Evolutionary conservation across 768 basidiomycete genomes (phyloP).

Genomic region (Termitomyces sp.): DNA sequence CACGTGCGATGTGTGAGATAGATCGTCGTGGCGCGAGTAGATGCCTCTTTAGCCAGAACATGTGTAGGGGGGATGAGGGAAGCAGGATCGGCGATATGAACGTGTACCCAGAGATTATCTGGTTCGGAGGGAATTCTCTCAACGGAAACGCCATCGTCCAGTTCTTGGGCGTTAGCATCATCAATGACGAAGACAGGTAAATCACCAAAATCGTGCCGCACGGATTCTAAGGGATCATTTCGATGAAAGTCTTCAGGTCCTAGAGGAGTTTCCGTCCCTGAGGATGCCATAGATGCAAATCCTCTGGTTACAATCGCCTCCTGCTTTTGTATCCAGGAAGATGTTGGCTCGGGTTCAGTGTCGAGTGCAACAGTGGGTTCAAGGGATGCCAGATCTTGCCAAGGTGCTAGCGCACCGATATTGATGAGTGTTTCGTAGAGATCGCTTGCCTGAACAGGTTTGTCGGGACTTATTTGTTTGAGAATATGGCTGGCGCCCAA

Average conservation of each 20-base stretch:
- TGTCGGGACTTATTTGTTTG: slow-evolving; percentile 48
- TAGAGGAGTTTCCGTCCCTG: slow-evolving; percentile 32
- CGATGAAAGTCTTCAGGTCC: slow-evolving; percentile 66
- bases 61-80: slow-evolving; percentile 72
- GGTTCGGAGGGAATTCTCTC: slow-evolving; percentile 64
- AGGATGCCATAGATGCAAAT: slow-evolving; percentile 16
- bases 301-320: slow-evolving; percentile 30
- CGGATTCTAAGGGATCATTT: slow-evolving; percentile 59
- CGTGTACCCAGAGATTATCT: slow-evolving; percentile 74
- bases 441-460: slow-evolving; percentile 29
- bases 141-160: slow-evolving; percentile 92
- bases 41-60: slow-evolving; percentile 56
- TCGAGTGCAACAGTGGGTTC: slow-evolving; percentile 35
- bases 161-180: slow-evolving; percentile 72
- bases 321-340: slow-evolving; percentile 22
- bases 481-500: slow-evolving; percentile 54
- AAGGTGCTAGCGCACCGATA: slow-evolving; percentile 74
- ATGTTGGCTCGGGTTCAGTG: slow-evolving; percentile 30
- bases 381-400: slow-evolving; percentile 66
- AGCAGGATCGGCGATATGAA: slow-evolving; percentile 93
- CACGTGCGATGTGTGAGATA: slow-evolving; percentile 68
- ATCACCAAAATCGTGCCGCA: slow-evolving; percentile 86
- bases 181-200: slow-evolving; percentile 87
- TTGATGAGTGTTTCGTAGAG: slow-evolving; percentile 57
- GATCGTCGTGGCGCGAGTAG: slow-evolving; percentile 43